Conservation (phyloP, 169 alveolate genomes). For the Babesia bigemina region DNA sequence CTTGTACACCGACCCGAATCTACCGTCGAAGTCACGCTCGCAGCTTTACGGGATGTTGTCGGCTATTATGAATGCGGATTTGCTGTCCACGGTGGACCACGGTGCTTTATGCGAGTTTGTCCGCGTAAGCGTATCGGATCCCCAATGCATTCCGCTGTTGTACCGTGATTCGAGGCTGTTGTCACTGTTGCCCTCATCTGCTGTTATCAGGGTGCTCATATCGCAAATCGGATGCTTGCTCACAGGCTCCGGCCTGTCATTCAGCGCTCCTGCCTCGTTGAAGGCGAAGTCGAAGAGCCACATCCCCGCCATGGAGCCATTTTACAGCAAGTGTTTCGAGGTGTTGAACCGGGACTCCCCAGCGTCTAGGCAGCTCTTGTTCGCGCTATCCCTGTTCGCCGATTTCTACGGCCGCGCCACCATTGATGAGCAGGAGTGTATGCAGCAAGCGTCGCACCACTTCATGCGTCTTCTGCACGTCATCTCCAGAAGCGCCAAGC, state of each 20-base stretch:
- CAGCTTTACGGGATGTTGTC: slow-evolving; percentile 34
- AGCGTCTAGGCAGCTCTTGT: not conserved
- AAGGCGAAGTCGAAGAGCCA: not conserved
- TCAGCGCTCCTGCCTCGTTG: not conserved
- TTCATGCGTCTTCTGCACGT: slow-evolving; percentile 10
- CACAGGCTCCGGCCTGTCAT: slow-evolving; percentile 13
- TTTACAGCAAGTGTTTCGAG: slow-evolving; percentile 33
- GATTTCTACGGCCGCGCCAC: slow-evolving; percentile 7
- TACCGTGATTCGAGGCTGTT: not conserved
- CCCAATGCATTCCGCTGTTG: slow-evolving; percentile 7
- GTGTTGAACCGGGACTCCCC: slow-evolving; percentile 4
- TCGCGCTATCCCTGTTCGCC: not conserved
- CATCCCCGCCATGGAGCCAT: not conserved
- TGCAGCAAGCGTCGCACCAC: slow-evolving; percentile 13
- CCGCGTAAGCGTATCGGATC: slow-evolving; percentile 29
- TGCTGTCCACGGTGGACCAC: slow-evolving; percentile 14
- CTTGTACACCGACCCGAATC: slow-evolving; percentile 24
- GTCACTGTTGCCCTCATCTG: not conserved
- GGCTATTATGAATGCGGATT: not conserved
- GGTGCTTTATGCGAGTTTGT: slow-evolving; percentile 14
- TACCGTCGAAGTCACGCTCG: slow-evolving; percentile 10
- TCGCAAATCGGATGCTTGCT: slow-evolving; percentile 7
- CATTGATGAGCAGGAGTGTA: slow-evolving; percentile 2
- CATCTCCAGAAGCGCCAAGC: not conserved
- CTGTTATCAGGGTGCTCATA: not conserved